Evolutionary conservation across 1,284 basidiomycete species (phyloP).

Genomic region (Boletus smithii): DNA sequence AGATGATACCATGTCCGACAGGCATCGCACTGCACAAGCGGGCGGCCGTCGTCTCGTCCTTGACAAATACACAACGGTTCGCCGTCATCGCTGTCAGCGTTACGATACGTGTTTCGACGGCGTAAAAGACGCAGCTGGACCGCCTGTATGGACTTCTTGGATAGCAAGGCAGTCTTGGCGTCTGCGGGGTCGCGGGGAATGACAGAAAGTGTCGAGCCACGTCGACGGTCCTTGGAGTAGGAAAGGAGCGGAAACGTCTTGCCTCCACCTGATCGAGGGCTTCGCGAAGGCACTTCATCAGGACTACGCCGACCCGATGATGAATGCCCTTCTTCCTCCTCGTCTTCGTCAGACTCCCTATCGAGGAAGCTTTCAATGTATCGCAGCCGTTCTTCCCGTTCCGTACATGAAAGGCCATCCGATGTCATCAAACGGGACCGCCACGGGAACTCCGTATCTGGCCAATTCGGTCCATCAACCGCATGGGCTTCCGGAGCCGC

Average conservation of each 20-base stretch:
- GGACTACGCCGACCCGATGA: slow-evolving; percentile 10
- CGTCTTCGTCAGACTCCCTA: slow-evolving; percentile 38
- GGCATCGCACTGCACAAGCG: slow-evolving; percentile 72
- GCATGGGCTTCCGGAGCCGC: slow-evolving; percentile 10
- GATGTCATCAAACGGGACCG: slow-evolving; percentile 53
- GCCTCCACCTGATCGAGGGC: slow-evolving; percentile 44
- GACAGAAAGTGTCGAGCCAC: slow-evolving; percentile 34
- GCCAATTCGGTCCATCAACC: slow-evolving; percentile 62
- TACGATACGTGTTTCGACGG: slow-evolving; percentile 34
- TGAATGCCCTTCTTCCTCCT: slow-evolving; percentile 22
- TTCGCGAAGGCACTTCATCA: slow-evolving; percentile 29
- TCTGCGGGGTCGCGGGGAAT: slow-evolving; percentile 68
- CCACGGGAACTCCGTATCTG: slow-evolving; percentile 75
- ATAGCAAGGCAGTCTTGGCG: slow-evolving; percentile 64
- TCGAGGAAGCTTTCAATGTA: slow-evolving; percentile 36
- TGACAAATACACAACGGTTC: slow-evolving; percentile 63
- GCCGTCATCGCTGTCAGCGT: slow-evolving; percentile 38
- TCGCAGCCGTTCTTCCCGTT: slow-evolving; percentile 50
- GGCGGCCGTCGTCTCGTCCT: slow-evolving; percentile 60
- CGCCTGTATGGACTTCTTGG: slow-evolving; percentile 62
- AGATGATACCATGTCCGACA: slow-evolving; percentile 78
- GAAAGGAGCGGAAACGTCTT: slow-evolving; percentile 58
- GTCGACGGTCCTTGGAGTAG: slow-evolving; percentile 35
- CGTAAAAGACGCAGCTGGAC: slow-evolving; percentile 47
- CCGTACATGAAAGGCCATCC: slow-evolving; percentile 45